phyloP scores from a whole-genome alignment of 257 asterid species.

The Nicotiana sylvestris region DNA sequence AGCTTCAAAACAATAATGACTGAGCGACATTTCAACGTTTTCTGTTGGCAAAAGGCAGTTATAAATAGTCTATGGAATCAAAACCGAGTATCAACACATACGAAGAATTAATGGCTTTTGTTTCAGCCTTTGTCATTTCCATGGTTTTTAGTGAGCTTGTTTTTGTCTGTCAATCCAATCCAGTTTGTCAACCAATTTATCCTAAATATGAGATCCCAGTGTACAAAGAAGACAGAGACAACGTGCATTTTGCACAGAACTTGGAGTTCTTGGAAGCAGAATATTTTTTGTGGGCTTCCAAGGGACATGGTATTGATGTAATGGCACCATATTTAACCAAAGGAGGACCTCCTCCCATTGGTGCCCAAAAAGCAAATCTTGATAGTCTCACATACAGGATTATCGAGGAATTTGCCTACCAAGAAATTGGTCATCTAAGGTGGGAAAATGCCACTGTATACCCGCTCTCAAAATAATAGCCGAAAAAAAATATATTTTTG shows the following conservation, averaged over 20 bases:
- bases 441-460: neutral
- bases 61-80: neutral
- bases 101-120: neutral
- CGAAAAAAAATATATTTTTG: too few relatives aligned
- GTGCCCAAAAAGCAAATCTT: constrained; percentile 39
- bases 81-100: neutral
- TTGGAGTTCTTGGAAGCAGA: constrained; percentile 45
- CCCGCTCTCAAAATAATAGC: too few relatives aligned
- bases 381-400: constrained; percentile 18
- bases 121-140: neutral
- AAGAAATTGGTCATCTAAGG: constrained; percentile 42
- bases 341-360: constrained; percentile 50
- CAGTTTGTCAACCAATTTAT: constrained; percentile 6
- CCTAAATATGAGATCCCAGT: constrained; percentile 15
- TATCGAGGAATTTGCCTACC: constrained; percentile 29
- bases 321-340: constrained; percentile 26
- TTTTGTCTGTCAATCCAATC: neutral
- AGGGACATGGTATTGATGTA: constrained; percentile 41
- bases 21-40: neutral
- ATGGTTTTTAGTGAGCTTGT: neutral
- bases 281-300: constrained; percentile 28
- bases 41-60: neutral
- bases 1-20: neutral
- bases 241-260: constrained; percentile 37
- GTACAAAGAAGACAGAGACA: constrained; percentile 21